phyloP scores from a whole-genome alignment of 495 filamentous ascomycete species.

The Annulohypoxylon bovei region DNA sequence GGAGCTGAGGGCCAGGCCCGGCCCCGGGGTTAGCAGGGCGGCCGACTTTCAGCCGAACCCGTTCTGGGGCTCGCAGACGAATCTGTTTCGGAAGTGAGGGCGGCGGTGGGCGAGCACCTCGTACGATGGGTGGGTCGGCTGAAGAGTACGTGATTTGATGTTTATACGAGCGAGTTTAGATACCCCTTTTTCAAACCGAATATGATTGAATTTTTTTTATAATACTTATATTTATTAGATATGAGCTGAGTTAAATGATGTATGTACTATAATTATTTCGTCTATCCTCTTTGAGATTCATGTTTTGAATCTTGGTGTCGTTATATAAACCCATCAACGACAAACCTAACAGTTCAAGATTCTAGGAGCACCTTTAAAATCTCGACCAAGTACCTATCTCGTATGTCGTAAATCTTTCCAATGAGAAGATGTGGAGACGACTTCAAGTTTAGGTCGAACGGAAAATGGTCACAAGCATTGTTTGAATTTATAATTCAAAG shows the following conservation, averaged over 20 bases:
- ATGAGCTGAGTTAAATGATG: background rate
- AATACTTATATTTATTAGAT: no score
- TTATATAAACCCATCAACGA: no score
- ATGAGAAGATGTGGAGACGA: no score
- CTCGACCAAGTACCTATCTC: no score
- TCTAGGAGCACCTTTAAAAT: no score
- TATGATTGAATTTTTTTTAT: background rate
- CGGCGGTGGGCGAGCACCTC: background rate
- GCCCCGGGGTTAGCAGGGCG: background rate
- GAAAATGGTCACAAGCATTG: background rate
- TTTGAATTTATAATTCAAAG: background rate
- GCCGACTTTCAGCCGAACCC: slow-evolving; percentile 52
- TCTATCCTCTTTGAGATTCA: no score
- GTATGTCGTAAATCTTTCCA: no score
- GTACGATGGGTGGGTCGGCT: background rate
- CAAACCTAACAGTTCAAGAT: no score
- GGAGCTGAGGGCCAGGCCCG: slow-evolving; percentile 30
- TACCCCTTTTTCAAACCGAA: slow-evolving; percentile 25
- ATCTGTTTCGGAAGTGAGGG: slow-evolving; percentile 42
- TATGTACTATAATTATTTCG: no score
- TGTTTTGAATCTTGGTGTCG: no score
- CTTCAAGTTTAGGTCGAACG: background rate
- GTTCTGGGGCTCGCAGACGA: slow-evolving; percentile 46
- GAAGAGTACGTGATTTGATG: background rate
- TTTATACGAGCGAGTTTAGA: background rate